Evolutionary conservation across 2,329 filamentous ascomycete species (phyloP), one percentile per base, ranked within the genome.

Genomic region (Cadophora malorum): DNA sequence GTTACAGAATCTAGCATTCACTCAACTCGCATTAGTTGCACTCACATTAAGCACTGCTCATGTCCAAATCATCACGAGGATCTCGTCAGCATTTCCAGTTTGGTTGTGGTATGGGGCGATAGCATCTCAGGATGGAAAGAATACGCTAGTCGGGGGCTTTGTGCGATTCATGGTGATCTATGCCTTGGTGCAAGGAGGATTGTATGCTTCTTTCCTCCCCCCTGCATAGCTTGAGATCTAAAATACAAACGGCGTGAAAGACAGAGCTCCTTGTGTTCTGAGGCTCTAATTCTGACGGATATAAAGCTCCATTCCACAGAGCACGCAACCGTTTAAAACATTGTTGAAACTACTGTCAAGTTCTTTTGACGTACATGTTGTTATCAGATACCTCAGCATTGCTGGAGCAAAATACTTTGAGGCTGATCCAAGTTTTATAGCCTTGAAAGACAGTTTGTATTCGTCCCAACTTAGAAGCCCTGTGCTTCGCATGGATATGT

Each of bases 191-290:
- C 96, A 99, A 78, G 93, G 87, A 0, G 90, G 88, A 8, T 81
- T 99, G 52, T 99, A 93, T 82, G 90, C 94, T 4, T 94, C 89
- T 3, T 99, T 99, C 78, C 83, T 99, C 60, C 96, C 96, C 5
- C 96, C 96, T 52, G 96, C 96, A 25, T 97, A 66, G 63, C 35
- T 6, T 19, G 49, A 23, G 23, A 49, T 14, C n/a, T 38, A 6
- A 1, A 41, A 53, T 45, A 45, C 16, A 45, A 19, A 45, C 41
- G 16, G 19, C 12, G 12, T 45, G 16, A 16, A 16, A 14, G 41
- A 6, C 45, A n/a, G 4, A n/a, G 7, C 7, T 2, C 19, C 45
- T 21, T 49, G 45, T 8, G 21, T 6, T 19, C 45, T 49, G 6
- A 21, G n/a, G 6, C 45, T 49, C n/a, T 38, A 38, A 16, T 45